Conservation (phyloP, 495 filamentous ascomycete species). For the Amorphotheca resinae region DNA sequence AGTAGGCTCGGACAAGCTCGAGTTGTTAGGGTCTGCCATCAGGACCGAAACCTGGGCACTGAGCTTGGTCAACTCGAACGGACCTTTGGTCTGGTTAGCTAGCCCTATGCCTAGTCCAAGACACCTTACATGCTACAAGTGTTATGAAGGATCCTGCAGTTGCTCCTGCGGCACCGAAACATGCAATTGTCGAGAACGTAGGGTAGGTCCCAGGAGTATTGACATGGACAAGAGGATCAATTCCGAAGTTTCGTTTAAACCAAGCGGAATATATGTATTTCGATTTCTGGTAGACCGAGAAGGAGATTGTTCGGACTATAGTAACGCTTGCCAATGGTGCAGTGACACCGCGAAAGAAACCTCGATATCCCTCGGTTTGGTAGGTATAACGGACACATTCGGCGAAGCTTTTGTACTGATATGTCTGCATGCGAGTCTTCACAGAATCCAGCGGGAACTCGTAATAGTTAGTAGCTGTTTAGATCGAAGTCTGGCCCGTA, state of each 20-base stretch:
- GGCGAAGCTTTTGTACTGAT: conserved; percentile 53
- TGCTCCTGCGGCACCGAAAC: conserved; percentile 67
- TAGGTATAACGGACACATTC: conserved; percentile 66
- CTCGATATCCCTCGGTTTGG: conserved; percentile 53
- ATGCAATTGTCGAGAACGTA: conserved; percentile 53
- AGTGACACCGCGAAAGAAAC: conserved; percentile 56
- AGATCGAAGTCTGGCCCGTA: background rate
- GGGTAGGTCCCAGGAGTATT: conserved; percentile 58
- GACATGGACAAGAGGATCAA: conserved; percentile 58
- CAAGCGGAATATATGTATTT: conserved; percentile 64
- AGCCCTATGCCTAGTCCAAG: background rate
- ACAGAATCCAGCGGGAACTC: conserved; percentile 74
- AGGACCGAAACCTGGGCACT: conserved; percentile 84
- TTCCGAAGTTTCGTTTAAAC: conserved; percentile 49
- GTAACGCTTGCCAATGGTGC: conserved; percentile 74
- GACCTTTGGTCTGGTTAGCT: conserved; percentile 38
- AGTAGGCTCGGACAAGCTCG: conserved; percentile 36
- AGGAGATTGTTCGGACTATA: conserved; percentile 80
- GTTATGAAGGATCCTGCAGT: conserved; percentile 71
- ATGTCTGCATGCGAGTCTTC: conserved; percentile 80
- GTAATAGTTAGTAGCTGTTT: conserved; percentile 1
- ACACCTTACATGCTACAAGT: conserved; percentile 60
- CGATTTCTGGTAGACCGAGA: conserved; percentile 78
- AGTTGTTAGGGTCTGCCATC: conserved; percentile 54
- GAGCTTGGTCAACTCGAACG: conserved; percentile 89